Conservation (phyloP, 306 rosid genomes). For the Pterocarpus santalinus region DNA sequence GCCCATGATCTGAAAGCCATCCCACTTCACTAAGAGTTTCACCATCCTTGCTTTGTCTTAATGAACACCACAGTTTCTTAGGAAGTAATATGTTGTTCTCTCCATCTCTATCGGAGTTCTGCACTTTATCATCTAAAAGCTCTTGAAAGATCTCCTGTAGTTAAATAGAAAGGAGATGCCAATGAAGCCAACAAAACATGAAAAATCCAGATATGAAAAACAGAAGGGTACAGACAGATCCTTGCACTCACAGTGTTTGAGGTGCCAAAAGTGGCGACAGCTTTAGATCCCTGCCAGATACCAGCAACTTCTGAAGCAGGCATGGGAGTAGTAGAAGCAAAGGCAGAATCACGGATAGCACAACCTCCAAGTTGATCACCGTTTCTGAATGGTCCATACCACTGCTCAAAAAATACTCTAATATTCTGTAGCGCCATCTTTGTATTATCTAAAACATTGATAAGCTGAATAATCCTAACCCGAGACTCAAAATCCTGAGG, state of each 20-base stretch:
- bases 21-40: conserved; percentile 80
- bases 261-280: conserved; percentile 57
- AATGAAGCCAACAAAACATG: conserved; percentile 31
- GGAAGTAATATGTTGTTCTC: conserved; percentile 73
- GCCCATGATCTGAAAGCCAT: conserved; percentile 81
- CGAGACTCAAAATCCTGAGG: conserved; percentile 89
- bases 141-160: conserved; percentile 63
- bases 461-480: conserved; percentile 78
- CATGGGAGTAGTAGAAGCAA: conserved; percentile 78
- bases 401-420: conserved; percentile 83
- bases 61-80: conserved; percentile 88
- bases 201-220: not conserved
- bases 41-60: conserved; percentile 64
- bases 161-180: conserved; percentile 25
- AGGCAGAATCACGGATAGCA: conserved; percentile 85
- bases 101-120: conserved; percentile 68
- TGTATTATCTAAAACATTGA: conserved; percentile 48
- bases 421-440: conserved; percentile 62
- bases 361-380: conserved; percentile 99
- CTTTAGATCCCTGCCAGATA: conserved; percentile 70
- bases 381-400: conserved; percentile 98
- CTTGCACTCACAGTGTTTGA: conserved; percentile 63
- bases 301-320: conserved; percentile 78
- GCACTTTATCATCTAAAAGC: conserved; percentile 51
- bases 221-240: conserved; percentile 33